Conservation (phyloP, 345 rosid species). For the Chamaenerion angustifolium region DNA sequence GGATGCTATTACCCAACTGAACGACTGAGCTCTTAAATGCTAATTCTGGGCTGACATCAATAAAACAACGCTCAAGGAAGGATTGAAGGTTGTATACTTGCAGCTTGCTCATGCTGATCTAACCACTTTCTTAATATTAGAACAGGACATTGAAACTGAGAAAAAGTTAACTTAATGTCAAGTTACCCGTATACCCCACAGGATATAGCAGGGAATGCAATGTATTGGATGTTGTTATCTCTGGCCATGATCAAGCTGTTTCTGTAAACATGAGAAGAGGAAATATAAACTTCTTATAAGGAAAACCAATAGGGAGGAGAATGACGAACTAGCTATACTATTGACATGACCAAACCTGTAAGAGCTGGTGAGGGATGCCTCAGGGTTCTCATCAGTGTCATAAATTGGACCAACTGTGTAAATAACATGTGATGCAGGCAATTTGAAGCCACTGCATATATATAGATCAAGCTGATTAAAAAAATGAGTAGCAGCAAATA, state of each 20-base stretch:
- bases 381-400: slow-evolving; percentile 31
- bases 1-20: no score
- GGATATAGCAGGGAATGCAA: slow-evolving; percentile 83
- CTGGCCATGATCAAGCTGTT: slow-evolving; percentile 57
- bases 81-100: no score
- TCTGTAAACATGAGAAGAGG: slow-evolving; percentile 25
- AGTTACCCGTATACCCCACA: slow-evolving; percentile 64
- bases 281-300: background rate
- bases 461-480: no score
- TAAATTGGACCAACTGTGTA: slow-evolving; percentile 81
- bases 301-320: background rate
- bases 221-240: slow-evolving; percentile 49
- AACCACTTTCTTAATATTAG: background rate
- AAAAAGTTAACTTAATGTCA: slow-evolving; percentile 1
- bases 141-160: background rate
- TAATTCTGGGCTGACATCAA: no score
- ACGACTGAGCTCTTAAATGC: no score
- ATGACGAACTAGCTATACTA: background rate
- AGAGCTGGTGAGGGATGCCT: slow-evolving; percentile 36
- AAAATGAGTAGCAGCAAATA: no score
- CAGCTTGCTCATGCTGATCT: background rate
- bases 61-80: no score
- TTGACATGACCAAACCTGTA: slow-evolving; percentile 32
- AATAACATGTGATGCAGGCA: slow-evolving; percentile 65
- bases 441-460: slow-evolving; percentile 53